These are phyloP conservation scores for Cercospora beticola DNA, from an alignment of 2,329 filamentous ascomycete species.

Conservation along the genomic window DNA sequence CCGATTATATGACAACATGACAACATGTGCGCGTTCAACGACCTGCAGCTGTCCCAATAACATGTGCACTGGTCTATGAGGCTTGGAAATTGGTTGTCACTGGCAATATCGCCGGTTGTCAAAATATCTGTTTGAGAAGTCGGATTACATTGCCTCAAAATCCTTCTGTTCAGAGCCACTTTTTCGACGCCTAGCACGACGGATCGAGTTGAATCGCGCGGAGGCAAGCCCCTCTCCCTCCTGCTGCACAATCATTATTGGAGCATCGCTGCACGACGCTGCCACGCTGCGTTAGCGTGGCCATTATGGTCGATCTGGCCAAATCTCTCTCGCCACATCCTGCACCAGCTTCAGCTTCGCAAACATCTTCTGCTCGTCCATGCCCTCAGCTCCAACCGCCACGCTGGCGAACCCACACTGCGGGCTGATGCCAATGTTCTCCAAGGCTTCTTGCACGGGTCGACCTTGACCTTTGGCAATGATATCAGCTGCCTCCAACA, in stretches of 20 bases:
- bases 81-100: not conserved
- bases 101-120: not conserved
- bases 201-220: constrained; percentile 12
- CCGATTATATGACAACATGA: not conserved
- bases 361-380: constrained; percentile 43
- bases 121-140: not conserved
- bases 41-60: not conserved
- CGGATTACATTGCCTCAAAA: not conserved
- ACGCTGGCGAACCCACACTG: constrained; percentile 43
- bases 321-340: constrained; percentile 40
- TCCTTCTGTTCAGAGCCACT: not conserved
- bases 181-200: not conserved
- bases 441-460: constrained; percentile 39
- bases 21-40: not conserved
- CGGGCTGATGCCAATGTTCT: constrained; percentile 41
- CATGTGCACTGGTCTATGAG: not conserved
- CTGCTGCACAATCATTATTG: not conserved
- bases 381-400: constrained; percentile 40
- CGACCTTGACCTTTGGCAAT: constrained; percentile 41
- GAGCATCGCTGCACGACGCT: not conserved
- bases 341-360: constrained; percentile 40
- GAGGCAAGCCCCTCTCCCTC: constrained; percentile 9
- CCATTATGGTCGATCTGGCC: constrained; percentile 36
- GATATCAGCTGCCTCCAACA: constrained; percentile 39
- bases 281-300: not conserved